Conservation (phyloP, 176 grass and related monocot species). For the Otatea glauca region DNA sequence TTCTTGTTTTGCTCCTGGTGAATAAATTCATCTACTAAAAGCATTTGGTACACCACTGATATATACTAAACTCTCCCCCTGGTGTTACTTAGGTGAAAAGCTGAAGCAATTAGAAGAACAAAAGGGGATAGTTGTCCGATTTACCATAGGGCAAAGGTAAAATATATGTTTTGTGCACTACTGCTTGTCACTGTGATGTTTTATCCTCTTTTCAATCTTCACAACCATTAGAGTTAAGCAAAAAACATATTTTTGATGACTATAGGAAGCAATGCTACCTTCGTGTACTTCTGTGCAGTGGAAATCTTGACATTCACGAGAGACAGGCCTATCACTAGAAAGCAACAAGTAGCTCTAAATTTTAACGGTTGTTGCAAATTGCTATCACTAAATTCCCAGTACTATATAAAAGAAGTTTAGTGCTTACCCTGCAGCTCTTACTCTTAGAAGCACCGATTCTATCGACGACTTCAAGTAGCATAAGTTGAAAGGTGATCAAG, state of each 20-base stretch:
- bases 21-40: neutral
- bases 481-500: neutral
- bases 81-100: slow-evolving; percentile 62
- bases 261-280: neutral
- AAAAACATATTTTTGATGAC: neutral
- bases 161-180: slow-evolving; percentile 28
- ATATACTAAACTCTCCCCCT: slow-evolving; percentile 34
- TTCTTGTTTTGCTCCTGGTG: neutral
- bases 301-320: neutral
- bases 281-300: neutral
- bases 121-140: slow-evolving; percentile 88
- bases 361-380: neutral
- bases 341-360: neutral
- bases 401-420: neutral
- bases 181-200: neutral
- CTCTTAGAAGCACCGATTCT: neutral
- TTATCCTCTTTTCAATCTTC: neutral
- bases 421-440: neutral
- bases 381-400: neutral
- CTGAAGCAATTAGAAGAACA: slow-evolving; percentile 73
- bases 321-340: neutral
- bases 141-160: slow-evolving; percentile 97
- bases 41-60: neutral
- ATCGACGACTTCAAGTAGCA: neutral
- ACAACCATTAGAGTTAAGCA: neutral